Evolutionary conservation across 352 stramenopile genomes (phyloP).

Genomic region (Phytophthora hybrid): DNA sequence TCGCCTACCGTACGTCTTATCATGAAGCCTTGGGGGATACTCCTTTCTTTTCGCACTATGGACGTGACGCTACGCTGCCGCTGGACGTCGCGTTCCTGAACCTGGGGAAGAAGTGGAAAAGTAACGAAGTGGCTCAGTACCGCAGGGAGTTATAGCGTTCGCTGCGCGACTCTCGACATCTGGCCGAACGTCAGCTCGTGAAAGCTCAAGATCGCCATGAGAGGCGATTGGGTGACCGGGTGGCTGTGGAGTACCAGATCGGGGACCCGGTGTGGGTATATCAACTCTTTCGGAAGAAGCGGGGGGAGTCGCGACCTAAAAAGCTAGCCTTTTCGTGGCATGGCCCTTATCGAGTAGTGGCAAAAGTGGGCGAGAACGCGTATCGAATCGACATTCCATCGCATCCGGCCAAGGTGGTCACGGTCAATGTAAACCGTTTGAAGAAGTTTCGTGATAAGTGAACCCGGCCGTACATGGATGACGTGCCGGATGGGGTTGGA

Average conservation of each 20-base stretch:
- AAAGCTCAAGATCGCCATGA: conserved; percentile 1
- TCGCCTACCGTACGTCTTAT: conserved; percentile 19
- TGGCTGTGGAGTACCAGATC: background rate
- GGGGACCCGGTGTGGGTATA: conserved; percentile 13
- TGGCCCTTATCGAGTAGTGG: conserved; percentile 6
- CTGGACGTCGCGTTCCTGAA: too few relatives aligned
- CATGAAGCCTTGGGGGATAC: conserved; percentile 12
- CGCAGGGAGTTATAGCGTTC: background rate
- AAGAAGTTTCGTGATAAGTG: background rate
- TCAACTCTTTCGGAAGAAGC: conserved; percentile 3
- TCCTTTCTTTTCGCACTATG: conserved; percentile 11
- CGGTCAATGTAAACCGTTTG: conserved; percentile 5
- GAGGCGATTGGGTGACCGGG: background rate
- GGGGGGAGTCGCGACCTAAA: conserved; percentile 3
- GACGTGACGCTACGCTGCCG: background rate
- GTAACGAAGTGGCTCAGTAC: conserved; percentile 15
- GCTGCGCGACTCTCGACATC: background rate
- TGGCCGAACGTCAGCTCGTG: conserved; percentile 18
- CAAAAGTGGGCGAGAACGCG: background rate
- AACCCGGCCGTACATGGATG: background rate
- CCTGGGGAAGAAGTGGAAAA: conserved; percentile 10
- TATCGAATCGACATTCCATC: conserved; percentile 4
- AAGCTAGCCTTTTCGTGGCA: conserved; percentile 16
- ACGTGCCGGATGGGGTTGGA: background rate
- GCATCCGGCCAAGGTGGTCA: conserved; percentile 4